Evolutionary conservation across 2,329 filamentous ascomycete genomes (phyloP).

Genomic region (Paraphoma sp.): DNA sequence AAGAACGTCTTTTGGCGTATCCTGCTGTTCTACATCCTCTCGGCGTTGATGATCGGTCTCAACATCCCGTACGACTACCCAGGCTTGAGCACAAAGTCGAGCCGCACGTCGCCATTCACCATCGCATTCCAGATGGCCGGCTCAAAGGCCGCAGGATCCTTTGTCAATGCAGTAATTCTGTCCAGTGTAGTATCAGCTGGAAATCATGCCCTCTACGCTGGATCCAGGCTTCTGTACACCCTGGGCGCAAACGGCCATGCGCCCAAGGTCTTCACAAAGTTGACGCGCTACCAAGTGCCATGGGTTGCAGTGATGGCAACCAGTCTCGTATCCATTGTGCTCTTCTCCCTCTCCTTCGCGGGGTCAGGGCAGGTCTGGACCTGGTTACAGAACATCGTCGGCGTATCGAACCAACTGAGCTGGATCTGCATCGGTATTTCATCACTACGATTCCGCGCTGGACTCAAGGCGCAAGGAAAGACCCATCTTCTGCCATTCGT

Average conservation of each 20-base stretch:
- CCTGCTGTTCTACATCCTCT: constrained; percentile 51
- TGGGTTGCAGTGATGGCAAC: constrained; percentile 46
- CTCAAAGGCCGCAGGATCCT: constrained; percentile 64
- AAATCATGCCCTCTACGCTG: constrained; percentile 63
- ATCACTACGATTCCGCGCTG: constrained; percentile 63
- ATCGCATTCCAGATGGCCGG: constrained; percentile 69
- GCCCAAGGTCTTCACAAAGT: constrained; percentile 69
- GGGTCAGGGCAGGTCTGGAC: constrained; percentile 49
- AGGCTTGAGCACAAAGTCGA: constrained; percentile 43
- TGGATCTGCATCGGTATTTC: constrained; percentile 64
- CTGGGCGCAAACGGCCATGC: constrained; percentile 67
- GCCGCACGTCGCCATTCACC: constrained; percentile 66
- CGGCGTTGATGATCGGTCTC: constrained; percentile 51
- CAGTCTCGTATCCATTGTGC: constrained; percentile 45
- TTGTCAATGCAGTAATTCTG: constrained; percentile 71
- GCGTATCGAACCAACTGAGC: constrained; percentile 59
- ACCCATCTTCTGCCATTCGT: constrained; percentile 57
- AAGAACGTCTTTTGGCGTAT: constrained; percentile 81
- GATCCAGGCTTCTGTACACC: constrained; percentile 62
- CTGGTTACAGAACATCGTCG: constrained; percentile 77
- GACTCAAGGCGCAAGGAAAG: constrained; percentile 54
- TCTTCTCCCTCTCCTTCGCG: constrained; percentile 54
- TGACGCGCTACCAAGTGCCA: constrained; percentile 52
- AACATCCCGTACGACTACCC: constrained; percentile 49
- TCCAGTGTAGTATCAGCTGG: constrained; percentile 66